These are phyloP conservation scores for Picea mariana DNA, from an alignment of 83 land plant genomes.

Conservation along the genomic window DNA sequence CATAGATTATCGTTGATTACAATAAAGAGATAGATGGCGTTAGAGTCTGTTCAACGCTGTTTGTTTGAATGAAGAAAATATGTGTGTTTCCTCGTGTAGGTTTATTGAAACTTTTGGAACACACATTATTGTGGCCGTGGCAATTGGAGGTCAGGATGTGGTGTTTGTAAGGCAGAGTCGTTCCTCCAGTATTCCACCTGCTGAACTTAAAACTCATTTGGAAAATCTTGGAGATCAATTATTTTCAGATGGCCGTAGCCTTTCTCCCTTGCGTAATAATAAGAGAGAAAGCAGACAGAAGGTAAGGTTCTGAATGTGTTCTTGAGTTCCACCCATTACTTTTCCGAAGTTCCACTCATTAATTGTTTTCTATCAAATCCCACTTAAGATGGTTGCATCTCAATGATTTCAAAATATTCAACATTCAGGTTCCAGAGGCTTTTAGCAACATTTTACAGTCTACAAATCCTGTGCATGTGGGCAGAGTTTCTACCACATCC, in stretches of 20 bases:
- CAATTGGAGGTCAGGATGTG: conserved; percentile 74
- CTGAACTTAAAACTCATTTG: conserved; percentile 62
- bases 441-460: conserved; percentile 40
- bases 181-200: conserved; percentile 56
- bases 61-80: not conserved
- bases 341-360: conserved; percentile 9
- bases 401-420: not conserved
- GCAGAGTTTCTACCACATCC: conserved; percentile 49
- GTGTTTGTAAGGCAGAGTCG: conserved; percentile 55
- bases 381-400: not conserved
- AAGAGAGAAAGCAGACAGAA: conserved; percentile 41
- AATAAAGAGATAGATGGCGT: not conserved
- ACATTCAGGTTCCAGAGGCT: conserved; percentile 56
- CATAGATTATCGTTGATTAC: not conserved
- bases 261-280: conserved; percentile 32
- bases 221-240: conserved; percentile 67
- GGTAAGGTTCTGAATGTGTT: conserved; percentile 17
- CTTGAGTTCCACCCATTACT: not conserved
- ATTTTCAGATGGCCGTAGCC: conserved; percentile 51
- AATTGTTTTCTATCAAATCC: not conserved
- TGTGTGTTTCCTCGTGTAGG: conserved; percentile 31
- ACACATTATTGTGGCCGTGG: conserved; percentile 63
- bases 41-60: not conserved
- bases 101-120: conserved; percentile 77
- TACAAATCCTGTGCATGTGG: conserved; percentile 43